Conservation (phyloP, 1,284 basidiomycete genomes). For the Ustilago loliicola region DNA sequence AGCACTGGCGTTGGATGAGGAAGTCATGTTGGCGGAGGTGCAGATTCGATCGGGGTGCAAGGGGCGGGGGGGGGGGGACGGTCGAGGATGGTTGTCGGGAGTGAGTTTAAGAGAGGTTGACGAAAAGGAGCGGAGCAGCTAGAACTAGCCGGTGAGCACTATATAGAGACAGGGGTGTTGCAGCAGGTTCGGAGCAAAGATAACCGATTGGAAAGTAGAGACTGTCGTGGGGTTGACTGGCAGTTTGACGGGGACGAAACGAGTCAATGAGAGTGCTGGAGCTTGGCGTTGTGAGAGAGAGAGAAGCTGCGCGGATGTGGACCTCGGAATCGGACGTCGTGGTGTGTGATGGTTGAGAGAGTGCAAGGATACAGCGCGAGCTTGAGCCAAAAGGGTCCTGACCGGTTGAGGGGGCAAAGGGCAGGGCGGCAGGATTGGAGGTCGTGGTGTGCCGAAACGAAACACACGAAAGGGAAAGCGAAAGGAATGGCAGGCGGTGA, state of each 20-base stretch:
- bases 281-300: not conserved
- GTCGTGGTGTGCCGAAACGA: not conserved
- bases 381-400: not conserved
- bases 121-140: not conserved
- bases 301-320: slow-evolving; percentile 4
- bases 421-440: not conserved
- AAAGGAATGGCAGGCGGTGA: not conserved
- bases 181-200: no score
- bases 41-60: no score
- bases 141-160: not conserved
- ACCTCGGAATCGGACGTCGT: slow-evolving; percentile 13
- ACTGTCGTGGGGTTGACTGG: not conserved
- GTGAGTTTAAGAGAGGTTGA: not conserved
- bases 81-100: not conserved
- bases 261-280: no score
- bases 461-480: not conserved
- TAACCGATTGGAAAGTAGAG: no score
- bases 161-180: not conserved
- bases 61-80: not conserved
- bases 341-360: not conserved
- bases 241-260: no score
- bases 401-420: not conserved
- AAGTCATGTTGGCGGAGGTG: slow-evolving; percentile 13
- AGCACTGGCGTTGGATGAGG: slow-evolving; percentile 9
- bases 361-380: not conserved